Conservation (phyloP, 495 filamentous ascomycete genomes). For the Neurospora africana region DNA sequence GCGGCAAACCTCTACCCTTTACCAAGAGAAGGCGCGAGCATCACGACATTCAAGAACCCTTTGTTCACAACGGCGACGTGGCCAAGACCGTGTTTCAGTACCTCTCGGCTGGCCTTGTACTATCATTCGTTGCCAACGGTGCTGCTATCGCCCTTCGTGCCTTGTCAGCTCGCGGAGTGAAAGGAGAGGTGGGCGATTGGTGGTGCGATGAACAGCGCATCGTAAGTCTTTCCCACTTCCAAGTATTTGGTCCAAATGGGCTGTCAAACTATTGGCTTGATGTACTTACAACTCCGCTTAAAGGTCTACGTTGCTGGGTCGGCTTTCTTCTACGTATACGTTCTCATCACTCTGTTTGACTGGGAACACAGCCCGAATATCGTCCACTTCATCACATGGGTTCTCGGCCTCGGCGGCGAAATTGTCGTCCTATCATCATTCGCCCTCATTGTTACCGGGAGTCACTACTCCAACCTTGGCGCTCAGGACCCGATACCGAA, state of each 20-base stretch:
- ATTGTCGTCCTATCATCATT: slow-evolving; percentile 55
- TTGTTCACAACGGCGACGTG: slow-evolving; percentile 40
- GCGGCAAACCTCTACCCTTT: slow-evolving; percentile 68
- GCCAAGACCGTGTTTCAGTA: slow-evolving; percentile 63
- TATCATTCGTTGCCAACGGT: slow-evolving; percentile 67
- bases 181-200: slow-evolving; percentile 37
- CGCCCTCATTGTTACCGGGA: slow-evolving; percentile 47
- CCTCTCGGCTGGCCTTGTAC: slow-evolving; percentile 52
- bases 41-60: slow-evolving; percentile 17
- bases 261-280: not conserved
- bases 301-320: slow-evolving; percentile 77
- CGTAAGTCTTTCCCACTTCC: slow-evolving; percentile 43
- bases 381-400: slow-evolving; percentile 67
- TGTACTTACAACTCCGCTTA: slow-evolving; percentile 6
- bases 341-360: slow-evolving; percentile 71
- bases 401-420: slow-evolving; percentile 56
- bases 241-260: not conserved
- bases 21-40: slow-evolving; percentile 37
- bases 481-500: slow-evolving; percentile 9
- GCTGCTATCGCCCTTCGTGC: slow-evolving; percentile 68
- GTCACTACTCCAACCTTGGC: slow-evolving; percentile 39
- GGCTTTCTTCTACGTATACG: slow-evolving; percentile 44
- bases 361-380: slow-evolving; percentile 61
- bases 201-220: slow-evolving; percentile 82
- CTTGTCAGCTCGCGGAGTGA: slow-evolving; percentile 44